Percentiles rank a stretch among this genome's conserved stretches.
Conservation (phyloP, 225 moss, liverwort and hornwort species). For the Ulota crispa region DNA sequence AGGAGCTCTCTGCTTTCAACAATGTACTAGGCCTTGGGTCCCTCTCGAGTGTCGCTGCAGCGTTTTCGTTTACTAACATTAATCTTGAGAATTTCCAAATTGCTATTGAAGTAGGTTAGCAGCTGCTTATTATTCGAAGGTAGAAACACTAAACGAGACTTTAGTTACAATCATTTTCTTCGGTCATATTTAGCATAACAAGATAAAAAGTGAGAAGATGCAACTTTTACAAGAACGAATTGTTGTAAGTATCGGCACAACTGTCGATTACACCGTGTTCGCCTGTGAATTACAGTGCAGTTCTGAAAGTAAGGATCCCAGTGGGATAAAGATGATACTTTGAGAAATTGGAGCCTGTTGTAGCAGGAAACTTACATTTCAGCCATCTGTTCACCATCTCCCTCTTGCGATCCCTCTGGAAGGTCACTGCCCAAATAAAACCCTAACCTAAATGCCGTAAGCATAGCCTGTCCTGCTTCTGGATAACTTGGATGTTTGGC, state of each 20-base stretch:
- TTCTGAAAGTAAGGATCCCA: background rate
- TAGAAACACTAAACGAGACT: background rate
- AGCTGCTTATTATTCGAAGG: background rate
- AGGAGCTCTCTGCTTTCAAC: background rate
- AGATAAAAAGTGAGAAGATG: background rate
- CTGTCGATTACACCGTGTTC: background rate
- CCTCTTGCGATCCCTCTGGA: constrained; percentile 30
- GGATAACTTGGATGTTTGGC: constrained; percentile 70
- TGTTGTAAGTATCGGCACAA: background rate
- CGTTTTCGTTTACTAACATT: background rate
- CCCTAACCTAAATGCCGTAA: constrained; percentile 75
- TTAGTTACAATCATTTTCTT: background rate
- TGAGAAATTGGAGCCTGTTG: background rate
- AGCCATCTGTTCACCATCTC: constrained; percentile 60
- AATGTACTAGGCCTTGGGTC: background rate
- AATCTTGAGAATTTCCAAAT: background rate
- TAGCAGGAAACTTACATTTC: constrained; percentile 36
- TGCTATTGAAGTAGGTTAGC: background rate
- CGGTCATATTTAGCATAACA: background rate
- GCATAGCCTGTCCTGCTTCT: constrained; percentile 78
- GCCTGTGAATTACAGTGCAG: background rate
- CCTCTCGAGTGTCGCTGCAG: background rate
- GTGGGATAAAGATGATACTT: constrained; percentile 7
- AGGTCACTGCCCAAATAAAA: constrained; percentile 38
- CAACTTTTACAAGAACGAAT: background rate